A percentile compares a stretch with the other conserved stretches of the same genome.
Evolutionary conservation across 148 eudicot species (phyloP).

Genomic region (Chenopodium formosanum): DNA sequence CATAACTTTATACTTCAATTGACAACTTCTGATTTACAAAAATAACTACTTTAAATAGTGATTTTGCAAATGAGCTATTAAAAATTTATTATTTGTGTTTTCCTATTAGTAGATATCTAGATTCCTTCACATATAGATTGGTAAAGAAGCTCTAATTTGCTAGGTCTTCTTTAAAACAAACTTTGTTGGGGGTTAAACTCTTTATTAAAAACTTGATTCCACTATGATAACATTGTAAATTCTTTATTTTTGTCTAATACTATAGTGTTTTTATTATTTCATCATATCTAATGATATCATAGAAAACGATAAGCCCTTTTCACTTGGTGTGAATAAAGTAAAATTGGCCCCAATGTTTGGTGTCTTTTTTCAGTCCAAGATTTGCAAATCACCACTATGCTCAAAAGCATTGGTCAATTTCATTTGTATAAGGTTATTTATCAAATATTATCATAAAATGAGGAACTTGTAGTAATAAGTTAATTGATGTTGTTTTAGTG

Average conservation of each 20-base stretch:
- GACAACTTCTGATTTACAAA: too few species aligned
- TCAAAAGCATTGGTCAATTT: background rate
- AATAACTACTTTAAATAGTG: too few species aligned
- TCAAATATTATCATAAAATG: background rate
- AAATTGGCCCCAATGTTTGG: constrained; percentile 3
- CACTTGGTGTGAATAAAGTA: constrained; percentile 3
- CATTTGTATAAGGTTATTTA: background rate
- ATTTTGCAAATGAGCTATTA: too few species aligned
- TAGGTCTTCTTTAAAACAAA: background rate
- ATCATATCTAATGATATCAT: background rate
- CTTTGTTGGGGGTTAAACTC: background rate
- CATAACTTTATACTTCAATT: too few species aligned
- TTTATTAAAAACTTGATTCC: background rate
- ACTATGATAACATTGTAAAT: background rate
- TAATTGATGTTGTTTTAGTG: background rate
- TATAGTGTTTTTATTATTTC: background rate
- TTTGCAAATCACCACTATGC: constrained; percentile 6
- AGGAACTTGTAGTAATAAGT: background rate
- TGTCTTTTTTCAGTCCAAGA: background rate
- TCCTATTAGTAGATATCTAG: background rate
- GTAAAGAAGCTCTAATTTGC: background rate
- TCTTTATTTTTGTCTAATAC: background rate
- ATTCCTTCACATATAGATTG: background rate
- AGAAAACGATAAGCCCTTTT: background rate
- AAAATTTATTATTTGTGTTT: too few species aligned